Evolutionary conservation across 2,329 filamentous ascomycete species (phyloP).

Genomic region (Aspergillus texensis): DNA sequence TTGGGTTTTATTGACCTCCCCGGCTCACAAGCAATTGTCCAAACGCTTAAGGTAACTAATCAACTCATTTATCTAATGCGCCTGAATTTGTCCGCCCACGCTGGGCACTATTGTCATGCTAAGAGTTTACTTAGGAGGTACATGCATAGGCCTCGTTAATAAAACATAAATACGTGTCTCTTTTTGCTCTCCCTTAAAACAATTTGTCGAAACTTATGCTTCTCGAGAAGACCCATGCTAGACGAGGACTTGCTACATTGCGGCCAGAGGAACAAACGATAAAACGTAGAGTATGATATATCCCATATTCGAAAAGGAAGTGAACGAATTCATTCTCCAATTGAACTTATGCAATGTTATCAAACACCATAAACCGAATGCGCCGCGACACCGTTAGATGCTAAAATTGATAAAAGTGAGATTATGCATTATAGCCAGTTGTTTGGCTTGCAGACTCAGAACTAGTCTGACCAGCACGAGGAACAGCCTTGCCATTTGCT

Average conservation of each 20-base stretch:
- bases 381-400: constrained; percentile 25
- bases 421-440: constrained; percentile 20
- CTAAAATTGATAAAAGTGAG: constrained; percentile 11
- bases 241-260: not conserved
- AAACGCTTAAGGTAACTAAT: not conserved
- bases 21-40: not conserved
- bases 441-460: constrained; percentile 16
- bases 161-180: not conserved
- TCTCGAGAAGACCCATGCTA: not conserved
- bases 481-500: constrained; percentile 24
- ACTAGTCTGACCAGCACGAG: constrained; percentile 20
- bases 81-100: not conserved
- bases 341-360: constrained; percentile 8
- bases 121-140: not conserved
- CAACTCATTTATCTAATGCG: not conserved
- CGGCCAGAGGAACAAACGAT: not conserved
- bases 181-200: not conserved
- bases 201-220: not conserved
- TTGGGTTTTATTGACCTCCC: too few species aligned
- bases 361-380: constrained; percentile 11
- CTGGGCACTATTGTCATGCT: not conserved
- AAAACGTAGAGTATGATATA: not conserved
- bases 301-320: not conserved
- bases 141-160: not conserved
- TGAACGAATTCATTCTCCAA: constrained; percentile 5